A percentile compares a stretch with the other conserved stretches of the same genome.
These are phyloP conservation scores for Purpureocillium takamizusanense DNA, from an alignment of 2,329 filamentous ascomycete species.

Conservation along the genomic window DNA sequence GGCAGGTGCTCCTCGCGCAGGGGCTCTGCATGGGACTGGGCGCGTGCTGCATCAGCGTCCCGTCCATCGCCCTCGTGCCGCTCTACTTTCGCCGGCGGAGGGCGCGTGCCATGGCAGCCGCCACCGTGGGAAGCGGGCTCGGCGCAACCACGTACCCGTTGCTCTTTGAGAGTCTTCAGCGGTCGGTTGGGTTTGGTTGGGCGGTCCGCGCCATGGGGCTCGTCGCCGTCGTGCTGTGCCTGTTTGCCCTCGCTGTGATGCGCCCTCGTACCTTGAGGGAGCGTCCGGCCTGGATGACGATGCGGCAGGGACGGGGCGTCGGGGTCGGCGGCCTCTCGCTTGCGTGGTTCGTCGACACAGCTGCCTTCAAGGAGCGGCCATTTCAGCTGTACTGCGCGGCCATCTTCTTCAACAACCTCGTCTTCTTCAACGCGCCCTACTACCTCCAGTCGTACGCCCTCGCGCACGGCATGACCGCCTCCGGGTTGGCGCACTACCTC, in stretches of 20 bases:
- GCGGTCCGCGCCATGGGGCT: conserved; percentile 25
- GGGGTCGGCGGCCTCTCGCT: neutral
- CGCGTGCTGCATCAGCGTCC: conserved; percentile 27
- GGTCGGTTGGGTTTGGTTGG: conserved; percentile 23
- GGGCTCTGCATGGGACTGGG: conserved; percentile 34
- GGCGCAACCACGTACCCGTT: conserved; percentile 29
- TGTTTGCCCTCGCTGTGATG: conserved; percentile 18
- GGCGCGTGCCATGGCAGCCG: conserved; percentile 32
- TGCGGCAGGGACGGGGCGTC: too few species aligned
- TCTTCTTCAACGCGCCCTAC: conserved; percentile 31
- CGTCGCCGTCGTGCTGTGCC: conserved; percentile 19
- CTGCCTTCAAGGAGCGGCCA: conserved; percentile 12
- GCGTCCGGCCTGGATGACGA: neutral
- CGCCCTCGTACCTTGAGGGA: conserved; percentile 9
- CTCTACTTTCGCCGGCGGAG: conserved; percentile 24
- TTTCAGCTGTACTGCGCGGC: conserved; percentile 21
- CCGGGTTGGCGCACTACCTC: conserved; percentile 31
- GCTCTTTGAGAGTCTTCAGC: conserved; percentile 21
- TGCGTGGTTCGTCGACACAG: conserved; percentile 3
- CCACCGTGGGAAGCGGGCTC: conserved; percentile 29
- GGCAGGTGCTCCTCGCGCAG: conserved; percentile 31
- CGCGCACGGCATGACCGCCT: conserved; percentile 18
- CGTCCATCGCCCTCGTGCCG: conserved; percentile 27
- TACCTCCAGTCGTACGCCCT: conserved; percentile 35
- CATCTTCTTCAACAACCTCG: conserved; percentile 23